Evolutionary conservation across 2,329 filamentous ascomycete species (phyloP).

Genomic region (Fusarium compactum): DNA sequence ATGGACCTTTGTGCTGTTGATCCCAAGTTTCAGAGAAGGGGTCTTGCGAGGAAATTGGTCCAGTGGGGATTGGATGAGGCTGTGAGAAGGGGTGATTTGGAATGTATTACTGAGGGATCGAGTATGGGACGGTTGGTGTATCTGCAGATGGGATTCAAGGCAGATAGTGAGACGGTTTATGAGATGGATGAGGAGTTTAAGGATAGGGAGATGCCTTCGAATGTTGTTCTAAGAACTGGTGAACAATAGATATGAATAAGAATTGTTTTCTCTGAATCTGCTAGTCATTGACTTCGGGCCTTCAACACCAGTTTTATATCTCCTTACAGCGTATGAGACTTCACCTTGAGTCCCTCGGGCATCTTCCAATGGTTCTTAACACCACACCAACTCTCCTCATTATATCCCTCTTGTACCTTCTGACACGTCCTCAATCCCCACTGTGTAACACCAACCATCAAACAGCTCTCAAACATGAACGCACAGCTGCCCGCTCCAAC

Average conservation of each 20-base stretch:
- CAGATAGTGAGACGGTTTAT: conserved; percentile 58
- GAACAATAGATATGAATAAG: conserved; percentile 3
- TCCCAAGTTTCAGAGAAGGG: conserved; percentile 64
- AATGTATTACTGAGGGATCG: conserved; percentile 61
- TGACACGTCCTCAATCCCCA: conserved; percentile 73
- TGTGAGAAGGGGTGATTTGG: conserved; percentile 54
- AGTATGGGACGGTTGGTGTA: conserved; percentile 63
- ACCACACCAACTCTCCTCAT: conserved; percentile 82
- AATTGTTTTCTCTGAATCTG: background rate
- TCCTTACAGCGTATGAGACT: conserved; percentile 35
- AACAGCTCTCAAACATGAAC: conserved; percentile 76
- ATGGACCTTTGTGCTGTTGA: conserved; percentile 66
- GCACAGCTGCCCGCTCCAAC: conserved; percentile 72
- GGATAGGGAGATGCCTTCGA: conserved; percentile 54
- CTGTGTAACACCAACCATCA: conserved; percentile 78
- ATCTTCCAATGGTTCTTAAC: conserved; percentile 72
- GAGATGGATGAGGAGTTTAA: conserved; percentile 58
- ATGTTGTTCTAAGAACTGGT: conserved; percentile 61
- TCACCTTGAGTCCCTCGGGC: conserved; percentile 53
- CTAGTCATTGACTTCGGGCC: no score
- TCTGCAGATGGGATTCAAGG: conserved; percentile 58
- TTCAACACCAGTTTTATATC: conserved; percentile 12
- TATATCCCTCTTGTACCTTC: conserved; percentile 76
- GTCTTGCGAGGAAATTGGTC: conserved; percentile 60
- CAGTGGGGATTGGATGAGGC: conserved; percentile 62